Evolutionary conservation across 2,329 filamentous ascomycete species (phyloP).

Genomic region (Lecanicillium sp.): DNA sequence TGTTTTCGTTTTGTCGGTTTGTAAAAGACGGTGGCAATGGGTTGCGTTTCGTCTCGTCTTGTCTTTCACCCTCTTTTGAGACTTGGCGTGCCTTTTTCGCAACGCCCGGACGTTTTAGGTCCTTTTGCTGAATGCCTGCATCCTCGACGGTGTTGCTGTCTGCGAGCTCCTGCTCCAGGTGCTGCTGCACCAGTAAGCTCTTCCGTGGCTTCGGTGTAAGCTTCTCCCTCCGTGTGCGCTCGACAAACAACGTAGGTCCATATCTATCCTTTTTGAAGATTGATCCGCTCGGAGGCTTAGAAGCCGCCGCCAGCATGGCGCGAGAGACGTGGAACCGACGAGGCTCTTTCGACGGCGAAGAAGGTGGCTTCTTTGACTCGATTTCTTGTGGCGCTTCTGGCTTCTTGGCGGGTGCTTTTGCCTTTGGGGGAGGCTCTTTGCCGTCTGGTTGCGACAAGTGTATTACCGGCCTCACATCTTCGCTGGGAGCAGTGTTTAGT

Average conservation of each 20-base stretch:
- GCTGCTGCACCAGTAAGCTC: conserved; percentile 12
- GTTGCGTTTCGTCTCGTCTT: conserved; percentile 9
- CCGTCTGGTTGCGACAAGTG: conserved; percentile 36
- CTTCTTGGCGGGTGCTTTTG: neutral
- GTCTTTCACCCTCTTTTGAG: conserved; percentile 11
- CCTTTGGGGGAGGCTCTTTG: conserved; percentile 10
- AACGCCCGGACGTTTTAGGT: conserved; percentile 25
- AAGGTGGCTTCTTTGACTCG: conserved; percentile 8
- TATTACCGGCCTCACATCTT: conserved; percentile 33
- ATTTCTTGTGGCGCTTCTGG: conserved; percentile 9
- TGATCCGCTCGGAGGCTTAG: conserved; percentile 18
- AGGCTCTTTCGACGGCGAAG: conserved; percentile 23
- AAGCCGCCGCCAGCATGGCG: conserved; percentile 29
- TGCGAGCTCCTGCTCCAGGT: neutral
- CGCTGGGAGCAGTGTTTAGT: conserved; percentile 12
- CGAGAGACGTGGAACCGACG: conserved; percentile 50
- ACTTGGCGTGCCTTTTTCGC: conserved; percentile 16
- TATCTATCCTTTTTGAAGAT: conserved; percentile 32
- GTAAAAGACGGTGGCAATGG: conserved; percentile 25
- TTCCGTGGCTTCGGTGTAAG: conserved; percentile 12
- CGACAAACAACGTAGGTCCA: conserved; percentile 45
- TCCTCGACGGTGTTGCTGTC: conserved; percentile 8
- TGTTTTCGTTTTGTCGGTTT: conserved; percentile 30
- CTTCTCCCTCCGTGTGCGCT: conserved; percentile 36
- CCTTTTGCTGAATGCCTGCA: conserved; percentile 13